Evolutionary conservation across 2,329 filamentous ascomycete species (phyloP).

Genomic region (Ceratocystis colombiana): DNA sequence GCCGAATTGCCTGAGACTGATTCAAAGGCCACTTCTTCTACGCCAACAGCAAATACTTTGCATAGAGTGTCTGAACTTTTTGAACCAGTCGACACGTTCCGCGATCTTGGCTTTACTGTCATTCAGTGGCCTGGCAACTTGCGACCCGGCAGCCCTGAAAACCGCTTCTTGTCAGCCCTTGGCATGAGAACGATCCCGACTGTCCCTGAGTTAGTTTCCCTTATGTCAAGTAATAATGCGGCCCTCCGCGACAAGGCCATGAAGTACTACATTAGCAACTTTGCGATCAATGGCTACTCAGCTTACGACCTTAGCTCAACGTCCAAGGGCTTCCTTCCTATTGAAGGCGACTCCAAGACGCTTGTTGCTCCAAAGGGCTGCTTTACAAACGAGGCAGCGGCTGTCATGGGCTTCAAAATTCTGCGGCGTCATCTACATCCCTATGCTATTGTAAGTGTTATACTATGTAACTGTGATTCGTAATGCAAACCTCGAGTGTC

Average conservation of each 20-base stretch:
- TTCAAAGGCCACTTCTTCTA: conserved; percentile 38
- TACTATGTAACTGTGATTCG: neutral
- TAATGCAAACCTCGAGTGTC: neutral
- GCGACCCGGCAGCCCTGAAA: conserved; percentile 57
- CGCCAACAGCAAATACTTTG: conserved; percentile 43
- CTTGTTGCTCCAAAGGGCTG: conserved; percentile 66
- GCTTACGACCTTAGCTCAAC: conserved; percentile 49
- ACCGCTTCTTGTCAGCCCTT: conserved; percentile 59
- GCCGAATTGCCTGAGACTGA: conserved; percentile 51
- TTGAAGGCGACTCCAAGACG: conserved; percentile 54
- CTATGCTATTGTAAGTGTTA: conserved; percentile 50
- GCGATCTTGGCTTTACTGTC: conserved; percentile 61
- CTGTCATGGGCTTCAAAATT: conserved; percentile 71
- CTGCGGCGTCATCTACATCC: conserved; percentile 64
- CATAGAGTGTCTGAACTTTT: conserved; percentile 72
- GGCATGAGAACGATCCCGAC: conserved; percentile 64
- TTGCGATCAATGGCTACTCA: conserved; percentile 66
- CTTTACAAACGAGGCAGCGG: conserved; percentile 68
- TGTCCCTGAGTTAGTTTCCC: conserved; percentile 62
- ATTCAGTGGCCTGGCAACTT: conserved; percentile 72
- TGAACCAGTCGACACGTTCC: conserved; percentile 62
- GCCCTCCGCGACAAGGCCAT: conserved; percentile 58
- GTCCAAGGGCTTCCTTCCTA: conserved; percentile 56
- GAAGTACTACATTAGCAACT: conserved; percentile 72
- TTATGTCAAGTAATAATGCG: conserved; percentile 57